Evolutionary conservation across 306 rosid species (phyloP), one percentile per base, ranked within the genome.

Genomic region (Cicer pinnatifidum): DNA sequence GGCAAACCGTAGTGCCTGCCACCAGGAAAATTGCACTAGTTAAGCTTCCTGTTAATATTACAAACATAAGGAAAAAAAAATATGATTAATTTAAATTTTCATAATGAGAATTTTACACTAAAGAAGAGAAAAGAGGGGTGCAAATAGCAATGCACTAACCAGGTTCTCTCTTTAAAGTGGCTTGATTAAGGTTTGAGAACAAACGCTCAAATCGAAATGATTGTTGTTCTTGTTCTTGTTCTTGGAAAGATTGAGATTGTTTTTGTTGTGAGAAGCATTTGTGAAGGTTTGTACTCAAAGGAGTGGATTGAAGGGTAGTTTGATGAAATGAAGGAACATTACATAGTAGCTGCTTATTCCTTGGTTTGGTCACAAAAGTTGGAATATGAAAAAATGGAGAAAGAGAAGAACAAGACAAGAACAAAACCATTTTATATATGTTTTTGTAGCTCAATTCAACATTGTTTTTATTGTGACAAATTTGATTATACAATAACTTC

Each of bases 141-240:
- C 17, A 67, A 67, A 67, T 44, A 20, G 48, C 8, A 72, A 59
- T 48, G 38, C 11, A 75, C 75, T 9, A 72, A 89, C 97, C 95
- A n/a, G 97, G 86, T 56, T 92, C 96, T 79, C 97, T 87, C 75
- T 86, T 81, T 74, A 88, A 72, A 12, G 97, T 86, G 50, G 81
- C 85, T 85, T 84, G 89, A 78, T 88, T 85, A 73, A 91, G 88
- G 68, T 86, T 91, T 60, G 97, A 91, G 78, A 88, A 91, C 51
- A 89, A 82, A 72, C 86, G 59, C 84, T 89, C 90, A 28, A 89
- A 71, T 51, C 82, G 81, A 11, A 72, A 68, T 13, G 68, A 37
- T 72, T 60, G 7, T 50, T 83, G 65, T 19, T 53, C 38, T 6
- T 81, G 50, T 33, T 64, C 19, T 13, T 83, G 51, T 20, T 78